A percentile compares a stretch with the other conserved stretches of the same genome.
Conservation (phyloP, 1,139 yeast species). For the Blastobotrys arbuscula region DNA sequence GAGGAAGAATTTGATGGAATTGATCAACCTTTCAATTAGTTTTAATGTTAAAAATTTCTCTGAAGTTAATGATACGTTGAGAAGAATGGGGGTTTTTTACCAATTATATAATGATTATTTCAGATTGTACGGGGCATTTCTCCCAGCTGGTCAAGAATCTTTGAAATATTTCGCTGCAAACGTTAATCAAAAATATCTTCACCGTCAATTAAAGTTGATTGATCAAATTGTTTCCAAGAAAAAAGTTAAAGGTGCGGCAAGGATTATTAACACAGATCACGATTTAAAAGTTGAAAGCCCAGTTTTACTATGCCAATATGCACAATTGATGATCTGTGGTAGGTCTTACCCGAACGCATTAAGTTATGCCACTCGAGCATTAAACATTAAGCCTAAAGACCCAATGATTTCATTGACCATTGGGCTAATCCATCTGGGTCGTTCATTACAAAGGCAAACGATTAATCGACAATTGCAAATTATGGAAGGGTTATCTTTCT, state of each 20-base stretch:
- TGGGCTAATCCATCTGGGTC: conserved; percentile 79
- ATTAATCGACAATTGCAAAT: conserved; percentile 81
- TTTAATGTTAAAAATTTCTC: conserved; percentile 49
- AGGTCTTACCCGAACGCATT: conserved; percentile 77
- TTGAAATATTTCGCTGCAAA: conserved; percentile 63
- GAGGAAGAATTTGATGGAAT: conserved; percentile 51
- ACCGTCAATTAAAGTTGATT: conserved; percentile 83
- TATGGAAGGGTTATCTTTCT: conserved; percentile 75
- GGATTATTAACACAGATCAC: conserved; percentile 37
- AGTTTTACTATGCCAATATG: conserved; percentile 68
- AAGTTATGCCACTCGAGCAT: conserved; percentile 52
- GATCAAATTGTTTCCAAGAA: conserved; percentile 57
- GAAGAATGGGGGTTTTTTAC: conserved; percentile 58
- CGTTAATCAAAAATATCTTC: conserved; percentile 81
- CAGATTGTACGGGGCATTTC: conserved; percentile 61
- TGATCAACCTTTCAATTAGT: conserved; percentile 64
- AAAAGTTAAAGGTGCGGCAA: conserved; percentile 72
- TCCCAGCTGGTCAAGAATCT: conserved; percentile 56
- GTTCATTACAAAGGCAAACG: conserved; percentile 88
- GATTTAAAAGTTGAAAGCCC: conserved; percentile 47
- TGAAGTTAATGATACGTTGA: conserved; percentile 49
- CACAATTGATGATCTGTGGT: conserved; percentile 74
- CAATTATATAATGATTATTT: conserved; percentile 72
- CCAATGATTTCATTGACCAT: conserved; percentile 71
- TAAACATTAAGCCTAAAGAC: conserved; percentile 47